Base-by-base conservation (phyloP, 2,329 filamentous ascomycete species). In the Alternaria solani region DNA sequence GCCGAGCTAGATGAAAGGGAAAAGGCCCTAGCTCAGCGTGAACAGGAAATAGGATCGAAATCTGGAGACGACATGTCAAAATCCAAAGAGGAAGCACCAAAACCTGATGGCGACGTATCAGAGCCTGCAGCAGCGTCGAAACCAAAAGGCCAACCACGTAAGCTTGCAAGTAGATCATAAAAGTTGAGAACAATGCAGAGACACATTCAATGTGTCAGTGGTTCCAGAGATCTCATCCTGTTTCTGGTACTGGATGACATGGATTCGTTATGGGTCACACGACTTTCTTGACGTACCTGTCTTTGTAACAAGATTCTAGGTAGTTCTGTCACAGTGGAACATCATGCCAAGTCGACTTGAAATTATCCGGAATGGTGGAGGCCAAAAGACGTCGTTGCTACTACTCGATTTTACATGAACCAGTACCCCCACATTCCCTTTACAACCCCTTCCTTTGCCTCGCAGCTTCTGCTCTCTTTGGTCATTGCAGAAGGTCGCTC, bases 91-190 rank as follows among this genome's bases (percentile, higher is more conserved):
- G 12, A 16, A 36, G 14, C 32, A 38, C 32, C 32, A 16, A 36
- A 36, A 36, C 7, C 32, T 36, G 20, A 42, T 42, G 39, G 20
- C 12, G 39, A 25, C 11, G 32, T n/a, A 8, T 16, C 36, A 20
- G 47, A 47, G 23, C 9, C 51, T 25, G 14, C n/a, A 4, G 26
- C 51, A 23, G 30, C 58, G 32, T 16, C 38, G 16, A 30, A 55
- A 16, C 26, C 54, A 18, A 64, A 55, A 51, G 48, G 52, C 18
- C 56, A 65, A 32, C 62, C 63, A 12, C 65, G 63, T 5, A 68
- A 64, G 42, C 57, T 69, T 5, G 59, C 38, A 55, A 51, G 51
- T 20, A 55, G 38, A 30, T 48, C 44, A 32, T 36, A 41, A 20
- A 38, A 5, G 11, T 26, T n/a, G 26, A 38, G 20, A 36, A 25